Evolutionary conservation across 306 rosid species (phyloP), one percentile per base, ranked within the genome.

Genomic region (Fragaria vesca): DNA sequence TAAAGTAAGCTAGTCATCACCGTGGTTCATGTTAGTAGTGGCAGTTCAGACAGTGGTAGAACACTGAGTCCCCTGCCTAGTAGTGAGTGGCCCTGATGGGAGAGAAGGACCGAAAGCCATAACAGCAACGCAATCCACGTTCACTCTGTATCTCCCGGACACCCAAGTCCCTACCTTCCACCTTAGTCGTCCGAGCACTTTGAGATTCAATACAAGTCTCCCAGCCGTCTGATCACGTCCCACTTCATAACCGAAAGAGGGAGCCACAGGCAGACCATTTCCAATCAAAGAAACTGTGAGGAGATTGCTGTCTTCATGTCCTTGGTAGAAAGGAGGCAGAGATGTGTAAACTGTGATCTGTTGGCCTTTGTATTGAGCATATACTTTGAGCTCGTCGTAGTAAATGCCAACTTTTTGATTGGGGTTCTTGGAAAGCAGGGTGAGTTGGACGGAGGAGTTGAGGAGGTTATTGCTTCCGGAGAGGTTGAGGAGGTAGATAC

Each of bases 161-260:
- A 96, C 96, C 99, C 99, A 96, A 50, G 91, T 91, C 65, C 96
- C 98, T 2, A 96, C 88, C 70, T 91, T 93, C 99, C 99, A 96
- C 24, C 98, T 83, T 45, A 96, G 88, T 69, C 84, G 82, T 4
- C 98, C 99, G 76, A 78, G 84, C 45, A 76, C 96, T 73, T 84
- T 91, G 32, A 96, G 78, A 63, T 78, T 85, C 81, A 96, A 76
- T 75, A 81, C 70, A 1, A 96, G 75, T 74, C 89, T 88, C 45
- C 97, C 97, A 50, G 80, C 79, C 6, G n/a, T 76, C 83, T 89
- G 97, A 73, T 93, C 99, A 38, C 90, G 89, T 17, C 86, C 90
- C 16, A 93, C 65, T 74, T 96, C 91, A 86, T 87, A 91, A 17
- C 91, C 91, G 42, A 93, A 87, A 8, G 97, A 93, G 8, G 97